Base-by-base conservation (phyloP, 1,139 yeast genomes). In the Ashbya aceris region DNA sequence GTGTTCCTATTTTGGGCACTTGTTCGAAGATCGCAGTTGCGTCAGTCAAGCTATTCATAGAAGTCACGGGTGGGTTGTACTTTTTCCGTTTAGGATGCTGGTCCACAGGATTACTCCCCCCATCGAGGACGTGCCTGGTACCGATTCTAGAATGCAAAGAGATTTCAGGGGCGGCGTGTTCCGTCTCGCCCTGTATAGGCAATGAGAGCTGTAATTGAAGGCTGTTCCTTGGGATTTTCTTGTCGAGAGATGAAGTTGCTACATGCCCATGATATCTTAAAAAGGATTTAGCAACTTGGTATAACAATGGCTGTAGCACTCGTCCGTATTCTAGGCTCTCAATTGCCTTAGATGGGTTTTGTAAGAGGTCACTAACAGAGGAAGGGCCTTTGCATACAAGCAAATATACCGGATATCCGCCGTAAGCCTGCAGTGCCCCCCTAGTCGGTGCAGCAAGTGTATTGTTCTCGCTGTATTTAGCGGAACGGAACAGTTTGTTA, bases 311-410 rank as follows among this genome's bases (percentile, higher is more conserved):
- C 7, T 45, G 49, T 0, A 73, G 45, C 1, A 60, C 48, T 7
- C 51, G 48, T 36, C 64, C 49, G 32, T 62, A 54, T 14, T 57
- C 52, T 1, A 69, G 56, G 1, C 42, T 39, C 27, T 49, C 47
- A 7, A 65, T 53, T 20, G 41, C 52, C 50, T 73, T 73, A 1
- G 65, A 49, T 0, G 75, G 69, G 44, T 69, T 71, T 46, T 72
- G 76, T 2, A 69, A 41, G 9, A 70, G 41, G 40, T 74, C 77
- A 11, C 65, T 59, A 2, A 59, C 35, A 7, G 54, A 51, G 2
- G 48, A 35, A 0, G 67, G 66, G 12, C 69, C 64, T 1, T 40
- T 40, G 2, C 75, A 50, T 27, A 55, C 53, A 1, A 76, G 47
- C 3, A 75, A 45, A 44, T 67, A 70, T 0, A 69, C 54, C 0